Evolutionary conservation across 2,329 filamentous ascomycete species (phyloP).

Genomic region (Botrytis medusae): DNA sequence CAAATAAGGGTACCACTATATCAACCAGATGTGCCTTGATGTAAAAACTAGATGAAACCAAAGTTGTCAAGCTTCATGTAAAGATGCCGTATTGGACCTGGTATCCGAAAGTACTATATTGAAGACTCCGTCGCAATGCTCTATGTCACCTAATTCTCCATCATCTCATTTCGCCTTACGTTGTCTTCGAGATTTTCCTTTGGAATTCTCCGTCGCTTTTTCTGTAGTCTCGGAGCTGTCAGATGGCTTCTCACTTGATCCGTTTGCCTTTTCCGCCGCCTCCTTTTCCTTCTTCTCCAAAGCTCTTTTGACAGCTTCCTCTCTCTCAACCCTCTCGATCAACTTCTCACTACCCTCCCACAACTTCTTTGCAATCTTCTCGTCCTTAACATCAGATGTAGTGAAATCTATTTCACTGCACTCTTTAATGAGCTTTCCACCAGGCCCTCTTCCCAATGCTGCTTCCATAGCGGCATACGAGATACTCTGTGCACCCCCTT

Average conservation of each 20-base stretch:
- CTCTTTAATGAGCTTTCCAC: conserved; percentile 81
- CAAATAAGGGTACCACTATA: neutral
- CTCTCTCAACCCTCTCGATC: conserved; percentile 79
- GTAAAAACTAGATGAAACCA: neutral
- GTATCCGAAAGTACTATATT: conserved; percentile 7
- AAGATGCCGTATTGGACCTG: neutral
- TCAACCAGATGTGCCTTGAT: neutral
- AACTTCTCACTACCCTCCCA: conserved; percentile 89
- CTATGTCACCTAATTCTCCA: neutral
- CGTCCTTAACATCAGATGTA: conserved; percentile 73
- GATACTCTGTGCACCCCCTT: conserved; percentile 83
- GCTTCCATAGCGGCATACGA: conserved; percentile 84
- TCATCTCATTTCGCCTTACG: conserved; percentile 34
- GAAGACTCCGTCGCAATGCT: conserved; percentile 17
- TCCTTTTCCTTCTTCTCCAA: conserved; percentile 43
- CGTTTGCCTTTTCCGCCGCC: conserved; percentile 37
- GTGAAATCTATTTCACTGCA: conserved; percentile 74
- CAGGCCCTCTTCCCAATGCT: conserved; percentile 60
- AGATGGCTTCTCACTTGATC: conserved; percentile 24
- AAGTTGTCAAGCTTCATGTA: neutral
- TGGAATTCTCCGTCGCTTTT: conserved; percentile 37
- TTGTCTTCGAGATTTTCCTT: conserved; percentile 36
- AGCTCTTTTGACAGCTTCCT: conserved; percentile 59
- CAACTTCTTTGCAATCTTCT: conserved; percentile 75
- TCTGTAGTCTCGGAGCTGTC: conserved; percentile 42